Conservation (phyloP, 345 rosid genomes). For the Eucalyptus coolabah region DNA sequence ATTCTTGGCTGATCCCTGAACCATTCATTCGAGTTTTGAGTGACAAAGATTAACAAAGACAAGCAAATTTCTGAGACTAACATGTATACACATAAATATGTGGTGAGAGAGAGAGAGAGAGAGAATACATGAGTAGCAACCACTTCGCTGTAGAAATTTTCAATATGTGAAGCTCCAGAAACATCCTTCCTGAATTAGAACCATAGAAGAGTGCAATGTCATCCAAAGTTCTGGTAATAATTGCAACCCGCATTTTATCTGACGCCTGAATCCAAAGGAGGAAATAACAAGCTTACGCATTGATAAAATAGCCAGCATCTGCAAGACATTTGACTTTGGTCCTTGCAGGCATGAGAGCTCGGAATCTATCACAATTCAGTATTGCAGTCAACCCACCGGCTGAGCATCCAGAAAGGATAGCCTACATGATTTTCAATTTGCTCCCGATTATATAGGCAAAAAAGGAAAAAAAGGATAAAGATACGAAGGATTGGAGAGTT, state of each 20-base stretch:
- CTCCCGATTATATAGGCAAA: not conserved
- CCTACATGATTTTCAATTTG: constrained; percentile 18
- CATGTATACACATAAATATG: not conserved
- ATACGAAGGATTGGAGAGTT: not conserved
- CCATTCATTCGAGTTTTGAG: not conserved
- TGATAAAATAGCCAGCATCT: constrained; percentile 94
- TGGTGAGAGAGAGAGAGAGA: not conserved
- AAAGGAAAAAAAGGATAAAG: not conserved
- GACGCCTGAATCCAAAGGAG: not conserved
- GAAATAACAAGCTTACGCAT: constrained; percentile 39
- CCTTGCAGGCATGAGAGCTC: constrained; percentile 47
- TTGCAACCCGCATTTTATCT: not conserved
- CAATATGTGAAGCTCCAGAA: constrained; percentile 51
- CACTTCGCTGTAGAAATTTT: constrained; percentile 46
- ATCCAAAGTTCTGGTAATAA: not conserved
- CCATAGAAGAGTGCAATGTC: not conserved
- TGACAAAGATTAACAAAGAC: not conserved
- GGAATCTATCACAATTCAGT: constrained; percentile 83
- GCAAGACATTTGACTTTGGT: constrained; percentile 86
- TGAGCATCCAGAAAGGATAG: constrained; percentile 88
- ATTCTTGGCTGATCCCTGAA: constrained; percentile 71
- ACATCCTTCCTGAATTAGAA: constrained; percentile 58
- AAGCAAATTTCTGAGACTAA: not conserved
- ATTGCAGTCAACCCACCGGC: constrained; percentile 93
- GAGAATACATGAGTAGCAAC: constrained; percentile 69